Evolutionary conservation across 2,329 filamentous ascomycete species (phyloP).

Genomic region (Akanthomyces uredinophilus): DNA sequence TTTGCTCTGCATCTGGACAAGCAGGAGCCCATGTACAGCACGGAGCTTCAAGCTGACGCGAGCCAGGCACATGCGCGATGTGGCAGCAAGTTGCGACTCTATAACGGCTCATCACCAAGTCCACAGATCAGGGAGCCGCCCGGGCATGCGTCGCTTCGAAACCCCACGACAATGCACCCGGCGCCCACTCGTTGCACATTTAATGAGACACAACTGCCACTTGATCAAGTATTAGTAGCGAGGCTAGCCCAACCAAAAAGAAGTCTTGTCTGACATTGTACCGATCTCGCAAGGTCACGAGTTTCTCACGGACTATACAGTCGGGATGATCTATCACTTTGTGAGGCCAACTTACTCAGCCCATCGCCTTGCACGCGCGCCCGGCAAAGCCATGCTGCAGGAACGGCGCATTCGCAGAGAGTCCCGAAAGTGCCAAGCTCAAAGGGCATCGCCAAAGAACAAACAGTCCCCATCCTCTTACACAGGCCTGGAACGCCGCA

Average conservation of each 20-base stretch:
- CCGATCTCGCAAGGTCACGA: background rate
- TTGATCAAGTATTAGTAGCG: background rate
- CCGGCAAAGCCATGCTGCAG: no score
- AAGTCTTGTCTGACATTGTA: background rate
- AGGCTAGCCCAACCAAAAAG: background rate
- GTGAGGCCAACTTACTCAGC: background rate
- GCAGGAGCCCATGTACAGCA: background rate
- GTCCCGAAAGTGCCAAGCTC: background rate
- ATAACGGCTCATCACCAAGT: background rate
- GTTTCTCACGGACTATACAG: background rate
- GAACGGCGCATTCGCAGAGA: no score
- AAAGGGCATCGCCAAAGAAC: background rate
- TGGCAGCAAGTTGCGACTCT: background rate
- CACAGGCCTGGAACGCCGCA: background rate
- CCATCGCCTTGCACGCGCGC: no score
- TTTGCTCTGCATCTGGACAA: background rate
- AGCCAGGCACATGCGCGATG: background rate
- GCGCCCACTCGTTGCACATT: background rate
- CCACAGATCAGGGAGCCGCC: background rate
- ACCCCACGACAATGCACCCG: background rate
- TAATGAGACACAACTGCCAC: background rate
- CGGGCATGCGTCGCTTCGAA: no score
- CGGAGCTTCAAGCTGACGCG: background rate
- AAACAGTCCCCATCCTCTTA: background rate
- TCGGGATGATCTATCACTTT: background rate